Conservation (phyloP, 1,139 yeast genomes). For the Debaryomycetaceae sp. region DNA sequence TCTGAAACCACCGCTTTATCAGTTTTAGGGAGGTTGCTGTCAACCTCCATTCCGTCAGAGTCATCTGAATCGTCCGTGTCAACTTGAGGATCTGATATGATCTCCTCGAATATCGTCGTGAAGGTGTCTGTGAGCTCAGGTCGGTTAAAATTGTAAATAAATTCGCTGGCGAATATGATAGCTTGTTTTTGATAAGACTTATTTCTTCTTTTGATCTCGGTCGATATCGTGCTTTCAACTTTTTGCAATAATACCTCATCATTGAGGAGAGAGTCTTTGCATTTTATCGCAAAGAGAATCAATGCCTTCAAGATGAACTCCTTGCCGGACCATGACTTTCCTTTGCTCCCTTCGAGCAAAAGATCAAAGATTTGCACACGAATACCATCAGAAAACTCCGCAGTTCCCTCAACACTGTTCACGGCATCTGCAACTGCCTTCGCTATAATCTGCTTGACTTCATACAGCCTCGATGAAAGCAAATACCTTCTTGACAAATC, state of each 20-base stretch:
- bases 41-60: constrained; percentile 23
- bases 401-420: constrained; percentile 29
- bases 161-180: constrained; percentile 47
- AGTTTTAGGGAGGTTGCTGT: constrained; percentile 10
- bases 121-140: constrained; percentile 36
- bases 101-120: constrained; percentile 28
- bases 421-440: constrained; percentile 63
- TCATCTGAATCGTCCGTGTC: constrained; percentile 24
- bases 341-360: constrained; percentile 61
- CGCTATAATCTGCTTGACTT: constrained; percentile 69
- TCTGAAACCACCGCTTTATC: constrained; percentile 29
- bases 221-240: constrained; percentile 42
- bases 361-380: constrained; percentile 42
- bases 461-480: constrained; percentile 51
- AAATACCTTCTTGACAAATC: constrained; percentile 46
- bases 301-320: constrained; percentile 70
- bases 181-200: constrained; percentile 56
- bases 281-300: constrained; percentile 50
- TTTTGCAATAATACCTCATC: constrained; percentile 19
- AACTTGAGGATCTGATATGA: constrained; percentile 30
- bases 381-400: constrained; percentile 22
- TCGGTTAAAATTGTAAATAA: constrained; percentile 40
- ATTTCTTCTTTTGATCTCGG: constrained; percentile 69
- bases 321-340: constrained; percentile 88
- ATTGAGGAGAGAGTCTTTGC: constrained; percentile 12